These are phyloP conservation scores for Ophidiomyces ophidiicola DNA, from an alignment of 2,329 filamentous ascomycete species.

Conservation along the genomic window DNA sequence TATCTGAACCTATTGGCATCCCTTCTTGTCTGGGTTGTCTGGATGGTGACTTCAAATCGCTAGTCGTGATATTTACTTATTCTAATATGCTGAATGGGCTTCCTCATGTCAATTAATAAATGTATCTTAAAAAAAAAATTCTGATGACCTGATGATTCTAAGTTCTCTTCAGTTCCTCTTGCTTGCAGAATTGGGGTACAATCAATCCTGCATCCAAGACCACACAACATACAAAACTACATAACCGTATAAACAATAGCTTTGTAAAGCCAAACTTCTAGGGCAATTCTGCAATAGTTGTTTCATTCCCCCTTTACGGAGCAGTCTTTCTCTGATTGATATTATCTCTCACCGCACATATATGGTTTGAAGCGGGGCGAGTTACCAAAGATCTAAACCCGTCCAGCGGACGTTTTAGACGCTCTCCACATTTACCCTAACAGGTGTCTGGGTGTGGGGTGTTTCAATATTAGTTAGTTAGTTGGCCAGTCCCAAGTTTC, in stretches of 20 bases:
- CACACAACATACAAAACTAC: too few relatives aligned
- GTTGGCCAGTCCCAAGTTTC: background rate
- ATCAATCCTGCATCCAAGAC: too few relatives aligned
- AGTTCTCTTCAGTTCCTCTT: background rate
- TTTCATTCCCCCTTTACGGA: too few relatives aligned
- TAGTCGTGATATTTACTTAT: conserved; percentile 5
- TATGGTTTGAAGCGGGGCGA: conserved; percentile 5
- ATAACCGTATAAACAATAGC: too few relatives aligned
- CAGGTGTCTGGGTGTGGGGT: background rate
- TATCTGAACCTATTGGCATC: conserved; percentile 11
- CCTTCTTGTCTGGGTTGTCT: conserved; percentile 8
- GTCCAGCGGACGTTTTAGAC: background rate
- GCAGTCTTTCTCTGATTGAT: too few relatives aligned
- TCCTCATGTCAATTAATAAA: conserved; percentile 17
- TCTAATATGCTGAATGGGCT: conserved; percentile 1
- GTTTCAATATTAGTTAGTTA: too few relatives aligned
- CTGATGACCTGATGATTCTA: conserved; percentile 5
- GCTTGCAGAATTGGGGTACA: background rate
- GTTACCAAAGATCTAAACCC: background rate
- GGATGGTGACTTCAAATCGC: background rate
- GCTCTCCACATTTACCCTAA: background rate
- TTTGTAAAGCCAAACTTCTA: too few relatives aligned
- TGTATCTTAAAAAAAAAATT: conserved; percentile 13
- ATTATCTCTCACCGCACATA: too few relatives aligned
- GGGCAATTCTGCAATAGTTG: too few relatives aligned